Evolutionary conservation across 805 yeast species (phyloP), one percentile per base, ranked within the genome.

Genomic region (Zygoascus biomembranicola): DNA sequence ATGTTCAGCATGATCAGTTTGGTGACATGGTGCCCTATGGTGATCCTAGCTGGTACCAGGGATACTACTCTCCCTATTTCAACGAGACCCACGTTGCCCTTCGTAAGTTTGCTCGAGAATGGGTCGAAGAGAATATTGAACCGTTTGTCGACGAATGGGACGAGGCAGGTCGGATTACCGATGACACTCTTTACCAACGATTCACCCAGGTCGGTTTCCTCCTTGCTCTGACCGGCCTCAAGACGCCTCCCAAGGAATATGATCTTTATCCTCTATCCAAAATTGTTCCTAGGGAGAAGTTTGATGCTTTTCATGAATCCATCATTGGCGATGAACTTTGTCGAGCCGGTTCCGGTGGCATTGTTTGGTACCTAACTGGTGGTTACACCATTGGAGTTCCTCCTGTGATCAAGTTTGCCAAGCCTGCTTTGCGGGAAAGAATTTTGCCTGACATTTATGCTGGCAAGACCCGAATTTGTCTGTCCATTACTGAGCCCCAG

Each of bases 81-180:
- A 69, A 71, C 55, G 73, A 68, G 57, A 61, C 74, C 13, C 76
- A 72, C 55, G 61, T 57, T 45, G 73, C 73, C 2, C 63, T 72
- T 31, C 69, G 76, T 2, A 61, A 60, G 46, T 75, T 72, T 57
- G 71, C 73, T 28, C 67, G 75, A 14, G 66, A 52, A 43, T 72
- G 72, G 64, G 72, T 67, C 26, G 72, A 69, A 28, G 66, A 69
- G 58, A 62, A 56, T 54, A 59, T 73, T 45, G 65, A 58, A 52
- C 76, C 76, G n/a, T 63, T 63, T 49, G 73, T 68, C 6, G 74
- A 69, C 51, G 76, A 72, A 51, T 72, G 76, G 76, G 76, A 72
- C 51, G 73, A 58, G 53, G 62, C 53, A 39, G 70, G 69, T 39
- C 73, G 63, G 47, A 63, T 73, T 19, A 23, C 35, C 10, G 69